Base-by-base conservation (phyloP, 2,329 filamentous ascomycete genomes). In the Albophoma yamanashiensis region DNA sequence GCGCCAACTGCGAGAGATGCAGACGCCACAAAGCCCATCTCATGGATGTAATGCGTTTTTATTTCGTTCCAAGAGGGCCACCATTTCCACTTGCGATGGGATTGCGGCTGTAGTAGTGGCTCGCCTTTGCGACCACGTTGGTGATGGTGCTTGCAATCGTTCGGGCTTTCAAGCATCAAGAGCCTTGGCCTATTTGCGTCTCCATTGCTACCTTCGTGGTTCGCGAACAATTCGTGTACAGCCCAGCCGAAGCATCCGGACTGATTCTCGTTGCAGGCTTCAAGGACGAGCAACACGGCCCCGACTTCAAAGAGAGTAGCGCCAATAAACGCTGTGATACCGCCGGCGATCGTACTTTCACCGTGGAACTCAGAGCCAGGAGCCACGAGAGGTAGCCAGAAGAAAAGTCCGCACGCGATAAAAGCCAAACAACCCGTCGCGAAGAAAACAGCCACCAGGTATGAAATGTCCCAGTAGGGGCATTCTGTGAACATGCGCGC, bases 11-110 rank as follows among this genome's bases (percentile, higher is more conserved):
- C 73, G 66, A 87, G 84, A 3, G 76, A 67, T 1, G 79, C 61
- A 25, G 79, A 84, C 2, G 85, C 85, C 34, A 87, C 74, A 67
- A 88, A 88, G 2, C 85, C 85, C 22, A 88, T 72, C 62, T 87
- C 83, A 65, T 77, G 80, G 47, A 86, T 62, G 68, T 87, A 88
- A 67, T 87, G 84, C 2, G 76, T 81, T 27, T 70, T 73, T 22
- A 88, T 69, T 58, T 87, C 83, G 34, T 76, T 62, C 70, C 71
- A 75, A 0, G 80, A 78, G 1, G 85, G 85, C 59, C 78, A 80
- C 85, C 84, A 88, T 25, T 74, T 72, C 81, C 85, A 88, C 2
- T 67, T 67, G 36, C 71, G 62, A 55, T 68, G 34, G 64, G 61
- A 38, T 36, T 40, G 42, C 36, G 31, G 40, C 47, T 40, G 55